Evolutionary conservation across 2,329 filamentous ascomycete genomes (phyloP), one percentile per base, ranked within the genome.

Genomic region (Diaporthe vexans): DNA sequence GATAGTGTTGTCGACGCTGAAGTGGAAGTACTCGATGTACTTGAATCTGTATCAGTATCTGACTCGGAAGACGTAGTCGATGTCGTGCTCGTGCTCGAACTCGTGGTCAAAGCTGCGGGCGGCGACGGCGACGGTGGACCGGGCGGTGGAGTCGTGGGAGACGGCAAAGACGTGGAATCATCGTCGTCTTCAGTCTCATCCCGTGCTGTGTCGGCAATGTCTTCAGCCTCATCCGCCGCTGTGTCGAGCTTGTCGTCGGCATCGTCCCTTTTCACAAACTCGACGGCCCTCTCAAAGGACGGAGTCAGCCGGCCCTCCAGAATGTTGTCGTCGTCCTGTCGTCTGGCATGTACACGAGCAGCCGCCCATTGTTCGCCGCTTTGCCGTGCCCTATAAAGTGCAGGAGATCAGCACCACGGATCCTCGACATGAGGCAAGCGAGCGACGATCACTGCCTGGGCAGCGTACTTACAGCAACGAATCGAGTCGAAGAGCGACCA

Each of bases 401-500:
- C 10, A 52, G 0, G 51, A 51, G 46, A 57, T 71, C 56, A 71
- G 68, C 68, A 71, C 21, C 13, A n/a, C 57, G 56, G 40, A 59
- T 13, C 40, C 43, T 26, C 43, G n/a, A 26, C n/a, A 26, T 37
- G 69, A 21, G 29, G 33, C 56, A 52, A 21, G 6, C 17, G 54
- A 37, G 57, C 56, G 56, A 26, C n/a, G 56, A 37, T 57, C 37
- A 48, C 11, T 40, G 43, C 37, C 29, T 13, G 13, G 26, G 54
- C 24, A 5, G 29, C 21, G 29, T 24, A 71, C 56, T 61, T 59
- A 71, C 69, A 57, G 54, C 40, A 61, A 51, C 54, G 69, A 61
- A 48, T 51, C 33, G 69, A 59, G 35, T n/a, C 69, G 54, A n/a
- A 71, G 56, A 58, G 43, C 59, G 9, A 71, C 56, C 69, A 61